These are phyloP conservation scores for Gonapodya sp. DNA, from an alignment of 192 early-diverging fungal genomes.

Conservation along the genomic window DNA sequence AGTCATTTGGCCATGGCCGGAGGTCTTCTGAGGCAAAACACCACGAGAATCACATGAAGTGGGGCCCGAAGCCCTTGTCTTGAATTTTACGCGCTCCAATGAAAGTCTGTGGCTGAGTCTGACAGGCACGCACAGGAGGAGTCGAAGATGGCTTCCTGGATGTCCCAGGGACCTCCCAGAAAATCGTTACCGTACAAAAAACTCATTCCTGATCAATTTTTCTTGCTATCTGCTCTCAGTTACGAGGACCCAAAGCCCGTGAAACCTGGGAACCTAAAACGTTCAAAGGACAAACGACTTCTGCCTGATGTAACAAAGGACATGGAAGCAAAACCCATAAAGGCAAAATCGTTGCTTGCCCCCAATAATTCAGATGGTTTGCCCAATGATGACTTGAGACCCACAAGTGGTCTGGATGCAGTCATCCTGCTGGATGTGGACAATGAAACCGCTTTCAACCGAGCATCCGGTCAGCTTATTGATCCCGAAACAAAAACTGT, in stretches of 20 bases:
- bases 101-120: too few species aligned
- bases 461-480: slow-evolving; percentile 31
- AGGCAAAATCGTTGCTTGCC: neutral
- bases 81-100: too few species aligned
- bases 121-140: too few species aligned
- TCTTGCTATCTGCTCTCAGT: slow-evolving; percentile 15
- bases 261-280: slow-evolving; percentile 42
- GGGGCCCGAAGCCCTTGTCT: too few species aligned
- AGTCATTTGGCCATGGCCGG: neutral
- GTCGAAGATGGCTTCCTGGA: too few species aligned
- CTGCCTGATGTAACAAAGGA: neutral
- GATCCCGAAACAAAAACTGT: slow-evolving; percentile 37
- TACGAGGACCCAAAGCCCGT: slow-evolving; percentile 55
- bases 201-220: too few species aligned
- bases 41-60: too few species aligned
- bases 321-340: neutral
- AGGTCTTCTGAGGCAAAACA: neutral
- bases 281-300: slow-evolving; percentile 23
- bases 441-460: slow-evolving; percentile 38
- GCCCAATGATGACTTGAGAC: neutral
- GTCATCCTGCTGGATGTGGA: slow-evolving; percentile 39
- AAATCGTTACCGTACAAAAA: too few species aligned
- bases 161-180: too few species aligned
- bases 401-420: slow-evolving; percentile 33
- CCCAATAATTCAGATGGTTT: neutral